Evolutionary conservation across 2,329 filamentous ascomycete species (phyloP), one percentile per base, ranked within the genome.

Genomic region (Cladophialophora immunda): DNA sequence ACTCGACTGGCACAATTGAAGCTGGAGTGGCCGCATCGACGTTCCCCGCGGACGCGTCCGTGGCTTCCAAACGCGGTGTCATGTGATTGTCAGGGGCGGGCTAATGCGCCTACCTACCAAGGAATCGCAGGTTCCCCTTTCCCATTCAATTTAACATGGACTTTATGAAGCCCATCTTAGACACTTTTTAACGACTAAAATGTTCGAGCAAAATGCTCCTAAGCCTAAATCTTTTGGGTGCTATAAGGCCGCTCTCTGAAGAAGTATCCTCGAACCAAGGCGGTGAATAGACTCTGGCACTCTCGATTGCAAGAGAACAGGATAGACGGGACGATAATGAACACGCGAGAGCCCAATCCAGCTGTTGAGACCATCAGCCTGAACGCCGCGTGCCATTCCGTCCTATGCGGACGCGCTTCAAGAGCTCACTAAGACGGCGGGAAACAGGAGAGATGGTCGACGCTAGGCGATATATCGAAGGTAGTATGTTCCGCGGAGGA

Each of bases 1-100:
- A 41, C 3, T 36, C 9, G 34, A 7, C 34, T 36, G 36, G 41
- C 6, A 5, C 41, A 25, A 9, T 47, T 25, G 41, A 19, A 50
- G 7, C 36, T 30, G 41, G 27, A 17, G 27, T 25, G 29, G 4
- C 74, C 73, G n/a, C 41, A 25, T 9, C 19, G 41, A 47, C 5
- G 8, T 47, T 47, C 19, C 19, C n/a, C 41, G 13, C n/a, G 17
- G 41, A 41, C 38, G 38, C 38, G 38, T 19, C 17, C 38, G 17
- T 19, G 15, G 15, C 19, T 47, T 25, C 41, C 19, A 47, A 47
- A 22, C 41, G 41, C 41, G n/a, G 2, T 19, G 41, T 47, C 41
- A 47, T 47, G 41, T 47, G 41, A 47, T 47, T 4, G 4, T 9
- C 36, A 38, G 36, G 36, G 4, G 36, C 36, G 9, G 36, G 15